Evolutionary conservation across 805 yeast species (phyloP), one percentile per base, ranked within the genome.

Genomic region (Candida pini): DNA sequence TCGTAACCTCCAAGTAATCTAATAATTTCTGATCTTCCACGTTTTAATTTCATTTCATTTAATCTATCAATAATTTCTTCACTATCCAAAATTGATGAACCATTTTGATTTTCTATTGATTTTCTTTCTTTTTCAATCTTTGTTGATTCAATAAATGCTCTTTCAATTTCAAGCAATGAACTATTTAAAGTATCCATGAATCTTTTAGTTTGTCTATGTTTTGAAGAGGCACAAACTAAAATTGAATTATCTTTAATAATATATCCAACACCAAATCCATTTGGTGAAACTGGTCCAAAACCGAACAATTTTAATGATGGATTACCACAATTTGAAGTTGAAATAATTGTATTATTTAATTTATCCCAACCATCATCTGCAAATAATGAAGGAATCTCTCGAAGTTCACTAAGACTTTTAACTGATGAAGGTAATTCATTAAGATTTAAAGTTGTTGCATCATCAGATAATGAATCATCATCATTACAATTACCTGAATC

Each of bases 211-310:
- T 88, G 97, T 37, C 96, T 71, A 59, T 82, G 89, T 60, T 86
- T 88, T 10, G 96, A 86, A 18, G 92, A 78, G 4, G 84, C 81
- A 33, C 95, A 86, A 8, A 88, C 72, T 2, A 88, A 75, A 18
- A 88, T 75, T 15, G 86, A 77, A 51, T 86, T 84, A 28, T 68
- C 75, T 56, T 89, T 87, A 47, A 88, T 81, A 46, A 88, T 85
- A 56, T 88, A 88, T 4, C 95, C 96, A 24, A 88, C 72, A n/a
- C 96, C 96, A 58, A 81, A 87, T 3, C 97, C 97, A 51, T 85
- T 89, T 31, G 87, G 81, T 10, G 82, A 69, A 2, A 87, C 89
- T 3, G 97, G 96, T 4, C 96, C 94, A 52, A 88, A 88, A 0
- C 97, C 97, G 64, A 88, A 88, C 32, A 81, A 67, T 43, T 82